Evolutionary conservation across 805 yeast genomes (phyloP), one percentile per base, ranked within the genome.

Genomic region (Cyberlindnera saturnus): DNA sequence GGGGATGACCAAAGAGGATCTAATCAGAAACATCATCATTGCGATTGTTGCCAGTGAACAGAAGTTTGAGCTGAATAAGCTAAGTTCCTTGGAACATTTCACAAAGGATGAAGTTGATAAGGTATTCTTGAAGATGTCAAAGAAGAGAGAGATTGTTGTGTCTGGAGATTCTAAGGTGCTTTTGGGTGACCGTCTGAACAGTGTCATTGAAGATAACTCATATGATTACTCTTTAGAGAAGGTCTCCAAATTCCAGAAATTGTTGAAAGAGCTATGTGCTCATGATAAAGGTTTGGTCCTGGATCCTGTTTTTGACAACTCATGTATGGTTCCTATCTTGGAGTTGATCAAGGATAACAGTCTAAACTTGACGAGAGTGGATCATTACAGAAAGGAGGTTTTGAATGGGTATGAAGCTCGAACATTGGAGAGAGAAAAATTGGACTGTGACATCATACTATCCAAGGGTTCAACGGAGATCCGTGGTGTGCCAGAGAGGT

Each of bases 361-460:
- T 14, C 49, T 81, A 4, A 57, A 63, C 9, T 48, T 82, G 4
- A 70, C 71, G 4, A 69, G 82, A 36, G 70, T 85, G 18, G 86
- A 85, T 51, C 73, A 74, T 41, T 63, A 72, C 9, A 70, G 76
- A 44, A 70, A 66, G 14, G 61, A 62, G 17, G 59, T 73, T n/a
- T 69, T 75, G 40, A 69, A 72, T 31, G 82, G 86, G 11, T 90
- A 89, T 57, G 83, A 82, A 33, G 84, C 96, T 1, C 73, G 96
- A 48, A 68, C 77, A 16, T 74, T 86, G 34, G 95, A 86, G 47
- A 77, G 82, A 49, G 77, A 72, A 34, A 81, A 71, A 59, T 72
- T 76, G 39, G 87, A 74, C 54, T 82, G 80, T 57, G 95, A 77
- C 56, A 77, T 80, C 19, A 69, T 76, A 18, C 58, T 73, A 18